Percentiles rank a stretch among this genome's conserved stretches.
phyloP scores from a whole-genome alignment of 495 filamentous ascomycete genomes.

The Talaromyces ruber region DNA sequence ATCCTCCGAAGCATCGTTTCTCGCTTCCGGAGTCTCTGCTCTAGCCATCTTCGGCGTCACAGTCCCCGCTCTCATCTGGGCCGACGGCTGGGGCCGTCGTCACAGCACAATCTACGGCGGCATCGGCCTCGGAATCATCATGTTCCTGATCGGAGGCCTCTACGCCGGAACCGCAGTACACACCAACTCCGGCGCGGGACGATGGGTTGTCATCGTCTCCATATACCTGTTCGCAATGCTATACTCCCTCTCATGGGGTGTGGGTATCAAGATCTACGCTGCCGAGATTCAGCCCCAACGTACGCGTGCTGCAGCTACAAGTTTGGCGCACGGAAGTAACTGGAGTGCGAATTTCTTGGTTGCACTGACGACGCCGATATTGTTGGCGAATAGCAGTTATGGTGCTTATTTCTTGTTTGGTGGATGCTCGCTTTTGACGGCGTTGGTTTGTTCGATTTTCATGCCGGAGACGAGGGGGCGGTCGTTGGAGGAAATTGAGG shows the following conservation, averaged over 20 bases:
- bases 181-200: constrained; percentile 28
- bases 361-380: constrained; percentile 53
- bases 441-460: constrained; percentile 37
- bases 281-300: constrained; percentile 48
- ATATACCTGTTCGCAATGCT: constrained; percentile 38
- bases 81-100: constrained; percentile 53
- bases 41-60: constrained; percentile 41
- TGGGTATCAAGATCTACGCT: constrained; percentile 44
- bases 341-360: constrained; percentile 55
- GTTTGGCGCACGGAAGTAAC: constrained; percentile 39
- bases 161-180: constrained; percentile 44
- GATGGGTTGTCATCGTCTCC: constrained; percentile 47
- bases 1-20: constrained; percentile 39
- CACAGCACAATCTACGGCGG: constrained; percentile 48
- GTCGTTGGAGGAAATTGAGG: constrained; percentile 49
- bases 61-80: constrained; percentile 43
- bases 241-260: constrained; percentile 42
- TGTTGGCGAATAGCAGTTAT: constrained; percentile 46
- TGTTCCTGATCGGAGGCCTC: constrained; percentile 43
- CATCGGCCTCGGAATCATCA: constrained; percentile 31
- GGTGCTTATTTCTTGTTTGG: constrained; percentile 58
- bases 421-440: constrained; percentile 35
- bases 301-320: constrained; percentile 43
- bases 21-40: constrained; percentile 46
- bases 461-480: constrained; percentile 56